Conservation (phyloP, 345 rosid genomes). For the Salix udensis region DNA sequence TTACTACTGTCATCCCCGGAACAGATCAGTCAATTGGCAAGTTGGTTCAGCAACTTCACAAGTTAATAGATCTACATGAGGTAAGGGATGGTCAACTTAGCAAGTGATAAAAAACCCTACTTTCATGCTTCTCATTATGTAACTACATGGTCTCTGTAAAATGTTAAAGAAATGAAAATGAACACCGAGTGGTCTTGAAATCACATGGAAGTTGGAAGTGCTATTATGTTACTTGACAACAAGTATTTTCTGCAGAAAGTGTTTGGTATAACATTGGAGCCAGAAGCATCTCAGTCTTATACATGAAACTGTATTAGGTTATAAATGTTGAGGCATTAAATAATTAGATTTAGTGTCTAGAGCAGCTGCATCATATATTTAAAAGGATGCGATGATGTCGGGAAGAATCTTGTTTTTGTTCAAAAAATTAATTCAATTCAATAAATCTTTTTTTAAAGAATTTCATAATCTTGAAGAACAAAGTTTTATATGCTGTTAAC, state of each 20-base stretch:
- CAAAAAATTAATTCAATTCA: neutral
- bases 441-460: neutral
- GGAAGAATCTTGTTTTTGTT: neutral
- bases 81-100: slow-evolving; percentile 23
- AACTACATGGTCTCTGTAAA: neutral
- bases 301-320: neutral
- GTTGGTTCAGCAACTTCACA: slow-evolving; percentile 56
- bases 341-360: neutral
- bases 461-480: neutral
- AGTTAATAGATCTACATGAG: slow-evolving; percentile 57
- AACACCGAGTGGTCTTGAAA: neutral
- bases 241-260: neutral
- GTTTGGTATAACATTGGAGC: neutral
- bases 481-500: neutral
- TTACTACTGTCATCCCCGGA: slow-evolving; percentile 60
- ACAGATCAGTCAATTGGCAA: slow-evolving; percentile 57
- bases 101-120: neutral
- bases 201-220: neutral
- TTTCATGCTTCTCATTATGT: neutral
- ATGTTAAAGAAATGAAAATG: neutral
- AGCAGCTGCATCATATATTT: neutral
- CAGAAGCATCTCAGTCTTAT: neutral
- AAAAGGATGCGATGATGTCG: neutral
- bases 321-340: neutral
- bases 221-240: neutral